phyloP scores from a whole-genome alignment of 306 rosid genomes.

The Quercus suber region DNA sequence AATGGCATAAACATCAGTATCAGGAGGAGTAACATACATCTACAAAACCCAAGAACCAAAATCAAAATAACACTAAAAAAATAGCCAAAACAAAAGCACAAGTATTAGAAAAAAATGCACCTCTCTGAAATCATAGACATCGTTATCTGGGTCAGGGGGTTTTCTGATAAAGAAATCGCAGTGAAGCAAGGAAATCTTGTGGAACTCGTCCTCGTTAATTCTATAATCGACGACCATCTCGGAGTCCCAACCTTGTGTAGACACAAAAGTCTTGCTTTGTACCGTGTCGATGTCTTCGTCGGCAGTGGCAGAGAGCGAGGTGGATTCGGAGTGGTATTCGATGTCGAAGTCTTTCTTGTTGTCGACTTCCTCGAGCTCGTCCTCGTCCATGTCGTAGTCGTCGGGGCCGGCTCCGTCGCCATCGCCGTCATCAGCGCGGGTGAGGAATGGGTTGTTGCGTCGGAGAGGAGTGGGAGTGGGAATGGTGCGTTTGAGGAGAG shows the following conservation, averaged over 20 bases:
- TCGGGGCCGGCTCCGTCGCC: slow-evolving; percentile 59
- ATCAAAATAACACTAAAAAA: neutral
- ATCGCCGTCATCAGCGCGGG: slow-evolving; percentile 67
- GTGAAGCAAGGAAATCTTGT: slow-evolving; percentile 68
- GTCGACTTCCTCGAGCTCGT: slow-evolving; percentile 80
- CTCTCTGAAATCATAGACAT: slow-evolving; percentile 94
- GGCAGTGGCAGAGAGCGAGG: slow-evolving; percentile 14
- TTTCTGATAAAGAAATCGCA: slow-evolving; percentile 89
- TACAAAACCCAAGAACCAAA: slow-evolving; percentile 14
- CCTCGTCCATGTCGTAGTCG: slow-evolving; percentile 84
- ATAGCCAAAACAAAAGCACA: neutral
- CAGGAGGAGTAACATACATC: slow-evolving; percentile 99
- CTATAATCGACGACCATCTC: slow-evolving; percentile 81
- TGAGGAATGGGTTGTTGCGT: slow-evolving; percentile 42
- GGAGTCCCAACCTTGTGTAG: slow-evolving; percentile 80
- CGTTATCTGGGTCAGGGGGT: slow-evolving; percentile 81
- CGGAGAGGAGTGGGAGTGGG: slow-evolving; percentile 14
- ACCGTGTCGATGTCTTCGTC: slow-evolving; percentile 57
- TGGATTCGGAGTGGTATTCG: slow-evolving; percentile 59
- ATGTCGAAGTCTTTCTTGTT: slow-evolving; percentile 92
- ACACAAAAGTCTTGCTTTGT: slow-evolving; percentile 64
- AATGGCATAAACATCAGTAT: slow-evolving; percentile 85
- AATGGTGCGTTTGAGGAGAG: slow-evolving; percentile 26
- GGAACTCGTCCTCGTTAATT: slow-evolving; percentile 86
- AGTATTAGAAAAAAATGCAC: slow-evolving; percentile 25